Evolutionary conservation across 2,329 filamentous ascomycete genomes (phyloP), one percentile per base, ranked within the genome.

Genomic region (Aureobasidium sp.): DNA sequence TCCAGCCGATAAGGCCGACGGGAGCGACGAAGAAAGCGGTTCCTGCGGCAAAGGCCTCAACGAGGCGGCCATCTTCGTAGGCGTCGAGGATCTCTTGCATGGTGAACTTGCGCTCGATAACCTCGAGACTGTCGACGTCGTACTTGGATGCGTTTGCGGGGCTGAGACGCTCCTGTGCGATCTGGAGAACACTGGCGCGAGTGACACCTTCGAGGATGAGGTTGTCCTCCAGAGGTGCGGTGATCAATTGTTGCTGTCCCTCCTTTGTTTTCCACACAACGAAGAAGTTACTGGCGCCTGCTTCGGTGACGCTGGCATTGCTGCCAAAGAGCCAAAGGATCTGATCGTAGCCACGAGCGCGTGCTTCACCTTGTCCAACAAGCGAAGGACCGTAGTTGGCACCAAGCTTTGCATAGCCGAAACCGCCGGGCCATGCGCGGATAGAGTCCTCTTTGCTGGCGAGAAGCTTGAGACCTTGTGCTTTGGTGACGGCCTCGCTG

Each of bases 251-350:
- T 21, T 79, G 64, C 62, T 75, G 78, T 6, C 79, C 83, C 61
- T 84, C 79, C 66, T 76, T 79, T 41, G 77, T 79, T 65, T 76
- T 79, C 87, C 86, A 90, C 11, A 95, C 74, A 6, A 95, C 76
- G 64, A 96, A 95, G 73, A 95, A 95, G 72, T 96, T 96, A 64
- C 83, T 88, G 11, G 89, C 90, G 4, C 90, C 90, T 2, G 90
- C 90, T 74, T 96, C 90, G 2, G 90, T 96, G 58, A 94, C 90
- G 65, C 81, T 80, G 49, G 80, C 80, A 61, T 91, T 78, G 35
- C 80, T 70, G 1, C 89, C 89, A 64, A 95, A 93, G 47, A 96
- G 78, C 90, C 90, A 96, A n/a, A 96, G 79, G 53, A 96, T 85
- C 76, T 96, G 91, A 65, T 91, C 81, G 70, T 83, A 96, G 0